Evolutionary conservation across 139 green algal species (phyloP).

Genomic region (Edaphochlamys debaryana): DNA sequence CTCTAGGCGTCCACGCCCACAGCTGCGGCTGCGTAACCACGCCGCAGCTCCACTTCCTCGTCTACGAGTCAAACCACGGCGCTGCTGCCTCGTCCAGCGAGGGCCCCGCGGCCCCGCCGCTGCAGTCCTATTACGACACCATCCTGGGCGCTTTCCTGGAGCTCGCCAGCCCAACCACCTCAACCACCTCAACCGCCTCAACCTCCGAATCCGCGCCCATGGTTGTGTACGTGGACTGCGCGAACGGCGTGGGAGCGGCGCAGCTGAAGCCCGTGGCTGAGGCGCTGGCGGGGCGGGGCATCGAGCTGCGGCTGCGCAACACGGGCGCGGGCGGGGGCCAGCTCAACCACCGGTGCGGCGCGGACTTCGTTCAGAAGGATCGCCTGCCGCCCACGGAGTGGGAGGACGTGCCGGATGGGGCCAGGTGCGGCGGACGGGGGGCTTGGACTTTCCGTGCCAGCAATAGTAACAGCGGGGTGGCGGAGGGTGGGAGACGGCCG

Average conservation of each 20-base stretch:
- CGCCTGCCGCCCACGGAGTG: slow-evolving; percentile 64
- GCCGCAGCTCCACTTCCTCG: slow-evolving; percentile 93
- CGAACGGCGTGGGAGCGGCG: slow-evolving; percentile 91
- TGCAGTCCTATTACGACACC: slow-evolving; percentile 69
- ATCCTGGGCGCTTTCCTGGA: slow-evolving; percentile 62
- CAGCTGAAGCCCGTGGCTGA: slow-evolving; percentile 71
- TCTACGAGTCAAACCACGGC: slow-evolving; percentile 37
- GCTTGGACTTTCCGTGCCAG: no score
- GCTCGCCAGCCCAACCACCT: background rate
- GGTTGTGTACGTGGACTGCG: slow-evolving; percentile 87
- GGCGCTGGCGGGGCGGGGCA: slow-evolving; percentile 41
- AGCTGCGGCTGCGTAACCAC: slow-evolving; percentile 87
- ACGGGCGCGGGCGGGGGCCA: slow-evolving; percentile 45
- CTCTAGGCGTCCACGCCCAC: slow-evolving; percentile 56
- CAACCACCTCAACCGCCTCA: background rate
- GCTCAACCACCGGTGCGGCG: slow-evolving; percentile 90
- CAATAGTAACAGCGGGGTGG: no score
- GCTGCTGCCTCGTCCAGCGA: background rate
- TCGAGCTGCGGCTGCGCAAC: slow-evolving; percentile 73
- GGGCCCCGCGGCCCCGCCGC: background rate
- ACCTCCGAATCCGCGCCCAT: background rate
- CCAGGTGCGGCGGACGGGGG: slow-evolving; percentile 26
- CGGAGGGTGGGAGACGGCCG: no score
- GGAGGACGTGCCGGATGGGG: slow-evolving; percentile 34
- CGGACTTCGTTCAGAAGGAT: slow-evolving; percentile 97